phyloP scores from a whole-genome alignment of 2,329 filamentous ascomycete genomes.

The Xylariaceae sp. region DNA sequence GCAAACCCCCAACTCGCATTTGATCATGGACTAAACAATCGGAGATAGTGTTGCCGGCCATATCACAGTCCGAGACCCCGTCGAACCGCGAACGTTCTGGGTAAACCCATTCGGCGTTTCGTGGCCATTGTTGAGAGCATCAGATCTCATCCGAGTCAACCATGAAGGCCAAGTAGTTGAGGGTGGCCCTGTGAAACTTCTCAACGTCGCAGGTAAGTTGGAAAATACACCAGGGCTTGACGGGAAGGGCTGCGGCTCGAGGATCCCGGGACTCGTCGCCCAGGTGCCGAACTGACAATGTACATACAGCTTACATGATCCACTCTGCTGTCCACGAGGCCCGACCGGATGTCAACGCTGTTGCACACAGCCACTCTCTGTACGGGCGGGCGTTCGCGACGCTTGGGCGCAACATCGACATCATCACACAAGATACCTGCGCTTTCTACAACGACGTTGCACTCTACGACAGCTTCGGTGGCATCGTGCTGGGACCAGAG shows the following conservation, averaged over 20 bases:
- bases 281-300: constrained; percentile 1
- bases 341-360: constrained; percentile 49
- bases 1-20: background rate
- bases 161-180: constrained; percentile 57
- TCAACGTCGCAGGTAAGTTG: constrained; percentile 31
- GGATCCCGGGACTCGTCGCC: background rate
- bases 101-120: constrained; percentile 61
- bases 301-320: constrained; percentile 41
- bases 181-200: constrained; percentile 44
- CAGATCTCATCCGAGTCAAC: constrained; percentile 63
- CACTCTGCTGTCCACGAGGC: constrained; percentile 50
- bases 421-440: constrained; percentile 59
- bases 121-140: constrained; percentile 57
- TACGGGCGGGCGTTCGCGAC: constrained; percentile 55
- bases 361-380: constrained; percentile 51
- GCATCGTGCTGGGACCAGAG: constrained; percentile 47
- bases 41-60: constrained; percentile 49
- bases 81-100: constrained; percentile 57
- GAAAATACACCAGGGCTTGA: background rate
- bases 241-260: background rate
- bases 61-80: constrained; percentile 56
- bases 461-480: constrained; percentile 44
- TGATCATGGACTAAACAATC: constrained; percentile 1
- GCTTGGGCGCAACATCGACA: constrained; percentile 57
- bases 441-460: constrained; percentile 51